Percentiles rank a stretch among this genome's conserved stretches.
These are phyloP conservation scores for Cytidiella melzeri DNA, from an alignment of 768 basidiomycete species.

Conservation along the genomic window DNA sequence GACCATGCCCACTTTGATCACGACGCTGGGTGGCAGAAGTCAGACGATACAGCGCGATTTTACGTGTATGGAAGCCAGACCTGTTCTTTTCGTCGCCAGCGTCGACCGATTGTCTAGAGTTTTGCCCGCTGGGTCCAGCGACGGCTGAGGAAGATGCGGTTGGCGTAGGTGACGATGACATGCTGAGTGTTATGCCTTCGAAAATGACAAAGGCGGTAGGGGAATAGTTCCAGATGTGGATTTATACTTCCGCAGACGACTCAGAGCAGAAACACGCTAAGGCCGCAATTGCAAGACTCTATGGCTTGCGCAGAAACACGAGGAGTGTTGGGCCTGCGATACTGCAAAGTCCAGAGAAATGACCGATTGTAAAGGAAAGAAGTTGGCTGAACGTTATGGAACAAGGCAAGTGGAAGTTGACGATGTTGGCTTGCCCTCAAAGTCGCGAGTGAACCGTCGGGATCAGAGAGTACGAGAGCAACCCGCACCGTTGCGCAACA, in stretches of 20 bases:
- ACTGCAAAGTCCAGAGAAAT: not conserved
- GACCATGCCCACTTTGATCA: conserved; percentile 99
- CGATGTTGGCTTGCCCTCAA: not conserved
- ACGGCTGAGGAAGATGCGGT: conserved; percentile 15
- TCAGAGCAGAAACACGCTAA: not conserved
- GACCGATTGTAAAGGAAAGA: not conserved
- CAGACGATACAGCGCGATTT: not conserved
- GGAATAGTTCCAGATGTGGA: too few relatives aligned
- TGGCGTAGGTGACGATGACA: conserved; percentile 24
- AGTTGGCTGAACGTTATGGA: too few relatives aligned
- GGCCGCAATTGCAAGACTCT: too few relatives aligned
- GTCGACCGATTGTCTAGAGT: conserved; percentile 15
- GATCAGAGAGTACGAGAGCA: not conserved
- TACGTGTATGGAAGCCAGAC: conserved; percentile 6
- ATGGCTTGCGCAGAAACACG: too few relatives aligned
- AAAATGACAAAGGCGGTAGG: too few relatives aligned
- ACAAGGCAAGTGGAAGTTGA: not conserved
- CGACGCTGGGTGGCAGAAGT: conserved; percentile 50
- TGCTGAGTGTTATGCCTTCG: conserved; percentile 14
- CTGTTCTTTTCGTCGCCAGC: conserved; percentile 26
- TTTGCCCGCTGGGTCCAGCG: conserved; percentile 20
- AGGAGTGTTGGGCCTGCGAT: too few relatives aligned
- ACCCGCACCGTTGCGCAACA: not conserved
- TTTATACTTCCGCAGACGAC: too few relatives aligned
- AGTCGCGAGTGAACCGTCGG: not conserved